Conservation (phyloP, 2,329 filamentous ascomycete genomes). For the Venturia pyrina region DNA sequence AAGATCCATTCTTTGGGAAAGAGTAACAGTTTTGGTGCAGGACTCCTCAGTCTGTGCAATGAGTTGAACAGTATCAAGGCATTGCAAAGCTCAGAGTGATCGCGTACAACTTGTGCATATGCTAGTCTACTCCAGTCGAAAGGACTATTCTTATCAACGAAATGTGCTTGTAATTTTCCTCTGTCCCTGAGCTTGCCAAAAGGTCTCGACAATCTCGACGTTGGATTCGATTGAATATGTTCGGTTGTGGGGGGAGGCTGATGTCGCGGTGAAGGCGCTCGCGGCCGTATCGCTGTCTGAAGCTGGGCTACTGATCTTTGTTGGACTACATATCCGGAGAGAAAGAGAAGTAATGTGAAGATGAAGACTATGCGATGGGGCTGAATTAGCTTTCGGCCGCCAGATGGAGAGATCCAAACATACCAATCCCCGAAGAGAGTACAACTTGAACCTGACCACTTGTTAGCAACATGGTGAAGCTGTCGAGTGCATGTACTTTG, state of each 20-base stretch:
- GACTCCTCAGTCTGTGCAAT: slow-evolving; percentile 34
- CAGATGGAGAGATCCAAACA: not conserved
- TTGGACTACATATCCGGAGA: slow-evolving; percentile 79
- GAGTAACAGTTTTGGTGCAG: slow-evolving; percentile 34
- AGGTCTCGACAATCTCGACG: not conserved
- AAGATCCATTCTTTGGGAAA: slow-evolving; percentile 32
- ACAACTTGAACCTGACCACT: slow-evolving; percentile 61
- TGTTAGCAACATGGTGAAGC: slow-evolving; percentile 50
- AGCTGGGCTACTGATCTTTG: slow-evolving; percentile 74
- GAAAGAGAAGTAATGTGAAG: slow-evolving; percentile 74
- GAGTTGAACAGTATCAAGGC: slow-evolving; percentile 41
- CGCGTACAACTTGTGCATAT: slow-evolving; percentile 37
- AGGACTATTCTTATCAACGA: not conserved
- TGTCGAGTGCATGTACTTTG: not conserved
- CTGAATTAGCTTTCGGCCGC: not conserved
- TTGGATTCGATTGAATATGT: not conserved
- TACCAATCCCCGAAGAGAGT: slow-evolving; percentile 55
- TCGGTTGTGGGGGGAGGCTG: not conserved
- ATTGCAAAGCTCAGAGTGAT: slow-evolving; percentile 37
- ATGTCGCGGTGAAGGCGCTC: slow-evolving; percentile 9
- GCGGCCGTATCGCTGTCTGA: slow-evolving; percentile 41
- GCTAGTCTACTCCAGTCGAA: slow-evolving; percentile 37
- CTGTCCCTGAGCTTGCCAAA: slow-evolving; percentile 9
- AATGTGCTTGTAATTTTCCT: slow-evolving; percentile 8
- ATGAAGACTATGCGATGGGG: slow-evolving; percentile 40